Conservation (phyloP, 371 early-diverging fungal species). For the Mucor sp. region DNA sequence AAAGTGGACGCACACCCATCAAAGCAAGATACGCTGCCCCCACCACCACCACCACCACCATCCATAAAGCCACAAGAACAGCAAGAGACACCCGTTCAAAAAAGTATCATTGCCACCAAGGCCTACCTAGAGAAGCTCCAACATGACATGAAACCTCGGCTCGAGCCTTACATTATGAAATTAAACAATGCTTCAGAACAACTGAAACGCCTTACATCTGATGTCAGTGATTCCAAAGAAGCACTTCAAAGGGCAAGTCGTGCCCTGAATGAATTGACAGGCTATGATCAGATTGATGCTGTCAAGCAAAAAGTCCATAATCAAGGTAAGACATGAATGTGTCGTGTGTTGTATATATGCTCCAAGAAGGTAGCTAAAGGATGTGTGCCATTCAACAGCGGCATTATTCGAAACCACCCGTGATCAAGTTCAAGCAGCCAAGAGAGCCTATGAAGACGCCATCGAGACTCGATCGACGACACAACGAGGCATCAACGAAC, state of each 20-base stretch:
- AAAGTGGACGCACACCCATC: background rate
- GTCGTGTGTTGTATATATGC: no score
- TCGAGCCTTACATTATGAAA: conserved; percentile 33
- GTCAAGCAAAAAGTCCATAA: conserved; percentile 73
- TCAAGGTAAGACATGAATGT: no score
- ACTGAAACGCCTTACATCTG: conserved; percentile 34
- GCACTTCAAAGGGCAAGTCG: conserved; percentile 49
- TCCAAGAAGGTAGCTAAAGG: no score
- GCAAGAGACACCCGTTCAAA: background rate
- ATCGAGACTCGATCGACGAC: conserved; percentile 70
- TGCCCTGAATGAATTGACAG: conserved; percentile 79
- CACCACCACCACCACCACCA: background rate
- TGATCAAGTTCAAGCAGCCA: conserved; percentile 62
- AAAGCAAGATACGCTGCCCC: background rate
- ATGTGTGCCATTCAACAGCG: conserved; percentile 20
- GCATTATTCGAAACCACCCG: conserved; percentile 61
- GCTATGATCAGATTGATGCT: conserved; percentile 76
- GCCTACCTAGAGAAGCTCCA: conserved; percentile 33
- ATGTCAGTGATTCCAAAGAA: conserved; percentile 52
- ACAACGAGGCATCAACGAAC: conserved; percentile 88
- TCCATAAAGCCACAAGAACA: background rate
- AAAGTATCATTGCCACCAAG: conserved; percentile 4
- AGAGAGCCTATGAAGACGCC: conserved; percentile 68
- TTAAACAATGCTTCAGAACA: conserved; percentile 31
- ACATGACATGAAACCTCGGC: conserved; percentile 27